Conservation (phyloP, 2,329 filamentous ascomycete genomes). For the Sporothrix globosa region DNA sequence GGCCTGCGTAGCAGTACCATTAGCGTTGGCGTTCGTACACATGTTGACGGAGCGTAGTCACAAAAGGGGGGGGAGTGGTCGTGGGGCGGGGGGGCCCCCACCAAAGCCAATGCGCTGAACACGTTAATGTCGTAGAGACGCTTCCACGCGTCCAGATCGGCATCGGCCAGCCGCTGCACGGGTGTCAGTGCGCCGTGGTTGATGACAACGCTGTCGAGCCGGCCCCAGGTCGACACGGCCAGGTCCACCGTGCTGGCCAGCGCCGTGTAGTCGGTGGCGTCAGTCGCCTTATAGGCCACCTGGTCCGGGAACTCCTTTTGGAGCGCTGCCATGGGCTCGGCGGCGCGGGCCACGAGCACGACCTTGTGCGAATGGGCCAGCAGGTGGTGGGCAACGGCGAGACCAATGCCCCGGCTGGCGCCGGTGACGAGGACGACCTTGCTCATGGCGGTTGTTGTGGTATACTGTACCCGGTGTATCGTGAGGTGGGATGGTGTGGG, state of each 20-base stretch:
- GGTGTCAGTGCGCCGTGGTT: constrained; percentile 87
- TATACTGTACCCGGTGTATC: neutral
- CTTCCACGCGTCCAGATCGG: constrained; percentile 74
- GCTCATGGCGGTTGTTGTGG: constrained; percentile 30
- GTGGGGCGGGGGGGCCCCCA: constrained; percentile 45
- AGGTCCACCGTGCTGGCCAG: constrained; percentile 65
- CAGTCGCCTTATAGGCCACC: constrained; percentile 60
- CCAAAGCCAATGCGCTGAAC: constrained; percentile 78
- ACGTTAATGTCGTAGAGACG: constrained; percentile 80
- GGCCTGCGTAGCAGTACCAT: constrained; percentile 53
- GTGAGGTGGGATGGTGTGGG: constrained; percentile 45
- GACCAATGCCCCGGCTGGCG: constrained; percentile 65
- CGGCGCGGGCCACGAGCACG: constrained; percentile 60
- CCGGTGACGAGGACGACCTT: constrained; percentile 71
- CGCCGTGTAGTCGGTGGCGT: constrained; percentile 54
- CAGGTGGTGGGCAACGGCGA: constrained; percentile 58
- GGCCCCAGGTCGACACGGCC: constrained; percentile 68
- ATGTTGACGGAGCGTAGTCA: too few species aligned
- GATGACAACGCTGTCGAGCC: constrained; percentile 78
- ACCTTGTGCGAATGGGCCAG: constrained; percentile 60
- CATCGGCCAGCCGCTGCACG: constrained; percentile 69
- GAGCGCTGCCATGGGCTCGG: constrained; percentile 53
- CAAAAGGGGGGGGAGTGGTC: too few species aligned
- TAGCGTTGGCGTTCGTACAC: neutral
- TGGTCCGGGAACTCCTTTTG: constrained; percentile 56